Evolutionary conservation across 805 yeast genomes (phyloP), one percentile per base, ranked within the genome.

Genomic region (Candida corydali): DNA sequence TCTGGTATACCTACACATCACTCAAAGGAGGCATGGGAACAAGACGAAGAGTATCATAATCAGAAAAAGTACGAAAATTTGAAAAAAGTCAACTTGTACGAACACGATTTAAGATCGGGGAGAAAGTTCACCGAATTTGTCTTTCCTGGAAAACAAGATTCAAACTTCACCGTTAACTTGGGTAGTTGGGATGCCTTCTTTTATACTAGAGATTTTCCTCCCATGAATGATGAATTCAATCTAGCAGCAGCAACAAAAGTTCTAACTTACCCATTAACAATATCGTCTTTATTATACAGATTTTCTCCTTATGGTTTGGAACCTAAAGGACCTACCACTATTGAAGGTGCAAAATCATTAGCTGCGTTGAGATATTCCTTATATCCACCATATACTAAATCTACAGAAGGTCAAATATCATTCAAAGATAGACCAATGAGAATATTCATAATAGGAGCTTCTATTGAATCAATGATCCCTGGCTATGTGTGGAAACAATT

Each of bases 1-100:
- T 85, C 96, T 4, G 98, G 98, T 2, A 88, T 93, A 34, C 98
- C 99, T 17, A 93, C 98, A 3, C 98, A 93, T 59, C 94, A 86
- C 55, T 80, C 86, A 15, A 72, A 73, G 54, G 87, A 83, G 46
- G 96, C 96, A 1, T 93, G 97, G 96, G 81, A 80, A 51, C 62
- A 66, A 38, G 98, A 93, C 57, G 65, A 54, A 6, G 78, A 75
- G 17, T 89, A 89, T 57, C 96, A 86, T 51, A 52, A 64, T 17
- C 55, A 76, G 17, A 75, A 80, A 49, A 76, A 69, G 44, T 85
- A 84, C 59, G 86, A 87, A 52, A 61, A 76, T 29, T 73, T 93
- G 66, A 83, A 82, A 52, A 83, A 84, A 63, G 97, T 86, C 28
- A 93, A 93, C 61, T 76, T 86, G 36, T 91, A 81, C 60, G 98